Conservation (phyloP, 768 basidiomycete species). For the Lactarius akahatsu region DNA sequence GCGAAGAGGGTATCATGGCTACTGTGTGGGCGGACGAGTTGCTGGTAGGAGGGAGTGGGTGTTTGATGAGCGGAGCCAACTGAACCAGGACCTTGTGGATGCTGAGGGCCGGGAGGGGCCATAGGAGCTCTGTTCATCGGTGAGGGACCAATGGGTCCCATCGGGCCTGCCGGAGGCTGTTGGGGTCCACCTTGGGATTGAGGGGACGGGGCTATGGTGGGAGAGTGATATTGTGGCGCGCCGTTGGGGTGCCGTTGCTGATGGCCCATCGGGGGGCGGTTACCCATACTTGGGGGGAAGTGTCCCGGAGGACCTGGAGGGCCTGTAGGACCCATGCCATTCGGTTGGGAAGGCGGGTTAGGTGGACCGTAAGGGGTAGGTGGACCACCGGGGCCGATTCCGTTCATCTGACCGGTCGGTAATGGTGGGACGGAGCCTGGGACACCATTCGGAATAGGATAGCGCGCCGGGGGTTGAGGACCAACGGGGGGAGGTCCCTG, state of each 20-base stretch:
- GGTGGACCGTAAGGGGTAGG: constrained; percentile 25
- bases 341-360: constrained; percentile 33
- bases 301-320: constrained; percentile 23
- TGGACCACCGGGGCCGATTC: constrained; percentile 33
- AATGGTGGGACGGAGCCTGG: constrained; percentile 23
- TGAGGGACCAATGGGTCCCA: constrained; percentile 53
- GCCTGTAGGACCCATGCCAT: constrained; percentile 28
- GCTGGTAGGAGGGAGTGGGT: constrained; percentile 45
- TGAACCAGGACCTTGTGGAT: constrained; percentile 41
- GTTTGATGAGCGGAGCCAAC: constrained; percentile 37
- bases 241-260: constrained; percentile 51
- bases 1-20: constrained; percentile 47
- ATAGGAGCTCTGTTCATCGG: constrained; percentile 48
- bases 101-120: constrained; percentile 48
- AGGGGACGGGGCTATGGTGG: constrained; percentile 62
- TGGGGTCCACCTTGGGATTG: constrained; percentile 44
- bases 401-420: constrained; percentile 34
- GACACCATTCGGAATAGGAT: constrained; percentile 32
- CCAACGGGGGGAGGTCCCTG: constrained; percentile 12
- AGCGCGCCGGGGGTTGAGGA: constrained; percentile 28
- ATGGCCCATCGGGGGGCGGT: constrained; percentile 37
- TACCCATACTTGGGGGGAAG: constrained; percentile 29
- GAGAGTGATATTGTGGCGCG: constrained; percentile 55
- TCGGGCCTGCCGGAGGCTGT: constrained; percentile 38
- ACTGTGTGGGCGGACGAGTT: constrained; percentile 56